Evolutionary conservation across 2,329 filamentous ascomycete genomes (phyloP), one percentile per base, ranked within the genome.

Genomic region (Diaporthe capsici): DNA sequence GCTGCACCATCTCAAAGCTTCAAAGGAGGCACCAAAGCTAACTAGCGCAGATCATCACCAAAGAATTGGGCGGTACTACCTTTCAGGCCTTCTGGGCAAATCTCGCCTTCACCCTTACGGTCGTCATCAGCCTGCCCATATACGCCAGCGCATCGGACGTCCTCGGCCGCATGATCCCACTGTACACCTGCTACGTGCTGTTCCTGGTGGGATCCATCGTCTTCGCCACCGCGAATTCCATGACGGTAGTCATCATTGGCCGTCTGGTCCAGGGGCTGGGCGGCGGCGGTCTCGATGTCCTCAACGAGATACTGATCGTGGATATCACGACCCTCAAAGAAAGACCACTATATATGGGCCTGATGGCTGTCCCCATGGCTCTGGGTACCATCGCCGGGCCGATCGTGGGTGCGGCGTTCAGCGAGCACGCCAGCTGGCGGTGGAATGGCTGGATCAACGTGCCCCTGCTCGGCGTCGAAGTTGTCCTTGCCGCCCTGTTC

Each of bases 171-270:
- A 83, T 83, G 67, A 75, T 76, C 2, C 79, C 80, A 12, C 78
- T 84, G 13, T 81, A 83, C 60, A 74, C 79, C 20, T 78, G 80
- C 22, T 80, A 81, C 37, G 17, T 77, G 2, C 76, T 88, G 78
- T 87, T 87, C 72, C 79, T 68, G 49, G 28, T 72, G 47, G 79
- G 79, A 17, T 77, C 90, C 57, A 79, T 87, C 65, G 76, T 81
- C 47, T 83, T 84, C 58, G 80, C 82, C 28, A 70, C 80, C 4
- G 80, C 79, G 2, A 57, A 60, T 17, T 78, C 77, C 31, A 82
- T 82, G 80, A n/a, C 39, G 8, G 71, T 78, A 3, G 67, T 83
- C 37, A 78, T 82, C 31, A 76, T 76, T 0, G 81, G 81, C 15
- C 79, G 82, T 9, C 31, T 81, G 2, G 60, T 83, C 7, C 81